These are phyloP conservation scores for Candida xiaguanensis DNA, from an alignment of 805 yeast genomes.

Conservation along the genomic window DNA sequence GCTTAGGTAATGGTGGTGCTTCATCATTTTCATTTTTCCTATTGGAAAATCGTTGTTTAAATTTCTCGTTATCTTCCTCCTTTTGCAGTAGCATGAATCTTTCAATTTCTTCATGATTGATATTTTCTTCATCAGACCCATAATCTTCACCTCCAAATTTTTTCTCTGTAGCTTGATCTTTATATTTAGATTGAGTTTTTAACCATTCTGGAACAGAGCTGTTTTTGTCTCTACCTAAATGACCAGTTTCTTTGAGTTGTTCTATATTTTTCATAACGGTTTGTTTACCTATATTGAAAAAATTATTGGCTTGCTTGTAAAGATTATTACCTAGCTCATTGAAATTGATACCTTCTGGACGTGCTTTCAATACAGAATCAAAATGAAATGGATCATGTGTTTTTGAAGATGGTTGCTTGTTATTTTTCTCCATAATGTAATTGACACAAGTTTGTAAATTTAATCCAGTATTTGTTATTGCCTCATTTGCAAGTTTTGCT, in stretches of 20 bases:
- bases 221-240: conserved; percentile 20
- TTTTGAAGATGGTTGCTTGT: conserved; percentile 23
- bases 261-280: conserved; percentile 62
- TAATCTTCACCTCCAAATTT: conserved; percentile 38
- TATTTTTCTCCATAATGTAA: conserved; percentile 48
- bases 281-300: conserved; percentile 56
- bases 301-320: conserved; percentile 54
- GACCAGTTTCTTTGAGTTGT: conserved; percentile 38
- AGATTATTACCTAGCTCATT: conserved; percentile 55
- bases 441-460: conserved; percentile 66
- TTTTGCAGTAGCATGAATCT: conserved; percentile 34
- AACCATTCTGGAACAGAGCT: conserved; percentile 69
- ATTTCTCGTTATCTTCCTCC: conserved; percentile 34
- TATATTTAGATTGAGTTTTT: conserved; percentile 52
- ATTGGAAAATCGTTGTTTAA: conserved; percentile 20
- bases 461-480: conserved; percentile 55
- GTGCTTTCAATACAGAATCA: conserved; percentile 4
- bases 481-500: conserved; percentile 54
- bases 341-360: conserved; percentile 26
- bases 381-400: neutral
- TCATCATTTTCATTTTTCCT: neutral
- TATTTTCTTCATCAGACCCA: conserved; percentile 46
- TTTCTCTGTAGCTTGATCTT: conserved; percentile 34
- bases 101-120: conserved; percentile 40
- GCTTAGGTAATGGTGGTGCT: neutral